Conservation (phyloP, 1,284 basidiomycete genomes). For the Naganishia sp. region DNA sequence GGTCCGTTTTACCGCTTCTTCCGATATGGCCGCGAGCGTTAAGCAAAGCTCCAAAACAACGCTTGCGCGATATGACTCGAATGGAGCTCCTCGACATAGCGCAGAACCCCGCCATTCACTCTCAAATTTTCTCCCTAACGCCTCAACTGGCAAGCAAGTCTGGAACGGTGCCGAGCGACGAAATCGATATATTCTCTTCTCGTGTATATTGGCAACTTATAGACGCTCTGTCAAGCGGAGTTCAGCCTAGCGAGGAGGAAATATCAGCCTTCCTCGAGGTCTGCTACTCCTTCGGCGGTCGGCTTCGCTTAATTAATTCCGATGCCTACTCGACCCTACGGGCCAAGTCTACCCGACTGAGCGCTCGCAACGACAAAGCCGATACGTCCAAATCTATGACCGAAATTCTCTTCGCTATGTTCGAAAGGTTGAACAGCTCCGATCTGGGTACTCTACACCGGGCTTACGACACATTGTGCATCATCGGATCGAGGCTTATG, state of each 20-base stretch:
- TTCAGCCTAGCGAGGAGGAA: neutral
- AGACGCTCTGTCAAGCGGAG: constrained; percentile 1
- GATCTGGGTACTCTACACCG: constrained; percentile 12
- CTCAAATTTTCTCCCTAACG: constrained; percentile 8
- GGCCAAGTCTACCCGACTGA: neutral
- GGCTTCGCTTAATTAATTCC: constrained; percentile 18
- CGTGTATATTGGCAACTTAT: constrained; percentile 18
- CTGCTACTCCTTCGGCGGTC: constrained; percentile 18
- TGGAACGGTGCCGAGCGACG: neutral
- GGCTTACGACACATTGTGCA: constrained; percentile 22
- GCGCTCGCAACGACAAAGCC: neutral
- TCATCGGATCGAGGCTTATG: neutral
- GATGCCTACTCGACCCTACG: neutral
- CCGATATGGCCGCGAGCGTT: constrained; percentile 18
- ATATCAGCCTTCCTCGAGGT: constrained; percentile 13
- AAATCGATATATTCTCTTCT: constrained; percentile 21
- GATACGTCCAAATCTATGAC: neutral
- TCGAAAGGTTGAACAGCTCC: constrained; percentile 12
- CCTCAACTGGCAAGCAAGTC: neutral
- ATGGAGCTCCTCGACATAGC: constrained; percentile 1
- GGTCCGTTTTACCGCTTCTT: constrained; percentile 6
- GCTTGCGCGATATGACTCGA: constrained; percentile 6
- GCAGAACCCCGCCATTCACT: constrained; percentile 8
- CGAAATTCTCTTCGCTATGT: constrained; percentile 16
- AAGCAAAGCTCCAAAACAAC: neutral